phyloP scores from a whole-genome alignment of 129 eudicot species.

The Pittosporum tobira region DNA sequence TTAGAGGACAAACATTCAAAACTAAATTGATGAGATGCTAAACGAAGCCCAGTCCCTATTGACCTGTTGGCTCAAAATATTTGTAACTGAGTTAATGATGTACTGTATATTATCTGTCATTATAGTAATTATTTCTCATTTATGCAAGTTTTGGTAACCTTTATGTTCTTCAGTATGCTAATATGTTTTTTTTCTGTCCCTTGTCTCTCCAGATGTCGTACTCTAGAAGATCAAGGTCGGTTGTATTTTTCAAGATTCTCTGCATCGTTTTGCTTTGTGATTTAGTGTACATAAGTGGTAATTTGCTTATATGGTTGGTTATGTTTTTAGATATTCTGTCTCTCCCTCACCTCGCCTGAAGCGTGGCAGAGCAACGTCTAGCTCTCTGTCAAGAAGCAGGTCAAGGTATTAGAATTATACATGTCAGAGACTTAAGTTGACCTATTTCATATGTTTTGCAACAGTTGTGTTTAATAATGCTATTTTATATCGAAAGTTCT shows the following conservation, averaged over 20 bases:
- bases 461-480: background rate
- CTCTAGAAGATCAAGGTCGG: conserved; percentile 61
- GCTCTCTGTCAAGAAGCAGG: conserved; percentile 62
- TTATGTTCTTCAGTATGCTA: conserved; percentile 10
- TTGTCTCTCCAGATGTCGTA: conserved; percentile 54
- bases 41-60: too few relatives aligned
- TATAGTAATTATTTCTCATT: background rate
- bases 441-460: background rate
- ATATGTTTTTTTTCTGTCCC: background rate
- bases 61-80: background rate
- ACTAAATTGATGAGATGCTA: too few relatives aligned
- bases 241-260: background rate
- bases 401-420: conserved; percentile 17
- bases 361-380: conserved; percentile 39
- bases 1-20: background rate
- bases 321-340: conserved; percentile 25
- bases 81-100: too few relatives aligned
- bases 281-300: background rate
- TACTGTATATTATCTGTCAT: too few relatives aligned
- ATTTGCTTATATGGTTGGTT: background rate
- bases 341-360: conserved; percentile 68
- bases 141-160: background rate
- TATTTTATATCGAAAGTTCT: background rate
- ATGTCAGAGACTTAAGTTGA: background rate
- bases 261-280: background rate